Conservation (phyloP, 176 grass and related monocot species). For the Carex pumila region DNA sequence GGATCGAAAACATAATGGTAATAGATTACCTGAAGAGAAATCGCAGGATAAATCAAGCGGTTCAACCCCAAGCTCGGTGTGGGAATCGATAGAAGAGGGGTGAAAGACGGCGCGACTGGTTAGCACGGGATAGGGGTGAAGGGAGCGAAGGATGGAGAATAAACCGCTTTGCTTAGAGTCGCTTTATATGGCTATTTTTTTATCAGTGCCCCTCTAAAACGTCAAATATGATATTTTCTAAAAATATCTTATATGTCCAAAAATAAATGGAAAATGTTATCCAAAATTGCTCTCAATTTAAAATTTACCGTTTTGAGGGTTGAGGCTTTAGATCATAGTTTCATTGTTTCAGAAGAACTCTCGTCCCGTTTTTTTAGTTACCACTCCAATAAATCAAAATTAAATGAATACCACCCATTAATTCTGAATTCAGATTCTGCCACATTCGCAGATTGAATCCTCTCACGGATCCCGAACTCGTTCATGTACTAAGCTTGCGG, state of each 20-base stretch:
- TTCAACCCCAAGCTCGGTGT: not conserved
- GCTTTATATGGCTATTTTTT: not conserved
- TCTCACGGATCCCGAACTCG: no score
- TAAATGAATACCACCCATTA: no score
- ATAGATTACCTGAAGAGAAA: slow-evolving; percentile 1
- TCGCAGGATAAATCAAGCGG: not conserved
- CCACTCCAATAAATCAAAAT: no score
- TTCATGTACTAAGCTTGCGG: no score
- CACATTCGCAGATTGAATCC: no score
- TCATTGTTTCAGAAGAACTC: not conserved
- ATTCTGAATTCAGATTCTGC: no score
- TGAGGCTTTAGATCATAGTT: not conserved
- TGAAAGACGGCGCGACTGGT: slow-evolving; percentile 8
- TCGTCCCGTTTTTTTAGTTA: no score
- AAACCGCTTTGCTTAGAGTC: not conserved
- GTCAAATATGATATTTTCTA: not conserved
- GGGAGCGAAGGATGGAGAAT: not conserved
- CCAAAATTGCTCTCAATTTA: not conserved
- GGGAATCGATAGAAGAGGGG: not conserved
- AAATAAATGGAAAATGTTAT: not conserved
- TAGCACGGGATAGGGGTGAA: slow-evolving; percentile 1
- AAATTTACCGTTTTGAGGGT: not conserved
- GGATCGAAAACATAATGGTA: not conserved
- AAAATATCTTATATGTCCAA: not conserved
- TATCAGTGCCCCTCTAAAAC: not conserved